Percentiles rank a stretch among this genome's conserved stretches.
phyloP scores from a whole-genome alignment of 176 grass and related monocot genomes.

The Phyllostachys edulis region DNA sequence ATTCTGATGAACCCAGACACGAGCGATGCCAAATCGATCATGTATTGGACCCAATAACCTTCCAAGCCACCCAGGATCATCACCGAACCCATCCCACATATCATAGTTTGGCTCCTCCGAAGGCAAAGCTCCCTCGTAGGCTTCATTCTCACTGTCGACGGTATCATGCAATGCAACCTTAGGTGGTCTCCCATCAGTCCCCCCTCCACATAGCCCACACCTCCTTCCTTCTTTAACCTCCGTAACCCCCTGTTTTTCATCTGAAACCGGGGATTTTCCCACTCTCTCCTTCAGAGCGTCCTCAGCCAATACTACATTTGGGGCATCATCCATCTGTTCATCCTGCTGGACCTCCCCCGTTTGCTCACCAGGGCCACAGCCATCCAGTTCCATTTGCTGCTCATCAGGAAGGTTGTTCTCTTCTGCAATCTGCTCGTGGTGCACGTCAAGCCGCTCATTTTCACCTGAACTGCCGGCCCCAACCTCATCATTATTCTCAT shows the following conservation, averaged over 20 bases:
- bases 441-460: conserved; percentile 20
- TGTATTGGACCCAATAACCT: conserved; percentile 87
- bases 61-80: conserved; percentile 89
- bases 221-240: conserved; percentile 78
- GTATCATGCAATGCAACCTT: conserved; percentile 72
- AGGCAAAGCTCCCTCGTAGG: conserved; percentile 80
- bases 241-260: conserved; percentile 31
- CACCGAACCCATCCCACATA: conserved; percentile 88
- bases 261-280: conserved; percentile 16
- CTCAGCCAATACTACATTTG: conserved; percentile 32
- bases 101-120: conserved; percentile 93
- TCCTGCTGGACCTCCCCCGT: conserved; percentile 25
- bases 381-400: conserved; percentile 36
- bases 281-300: conserved; percentile 46
- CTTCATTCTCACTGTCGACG: conserved; percentile 86
- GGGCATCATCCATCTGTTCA: conserved; percentile 28
- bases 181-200: conserved; percentile 80
- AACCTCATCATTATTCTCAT: conserved; percentile 15
- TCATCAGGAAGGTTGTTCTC: conserved; percentile 24
- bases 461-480: conserved; percentile 1
- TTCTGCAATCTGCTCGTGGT: conserved; percentile 21
- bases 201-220: conserved; percentile 89
- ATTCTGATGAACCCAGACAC: conserved; percentile 98
- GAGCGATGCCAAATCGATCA: conserved; percentile 79
- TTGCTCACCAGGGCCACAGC: conserved; percentile 31